Conservation (phyloP, 768 basidiomycete genomes). For the Lentinula raphanica region DNA sequence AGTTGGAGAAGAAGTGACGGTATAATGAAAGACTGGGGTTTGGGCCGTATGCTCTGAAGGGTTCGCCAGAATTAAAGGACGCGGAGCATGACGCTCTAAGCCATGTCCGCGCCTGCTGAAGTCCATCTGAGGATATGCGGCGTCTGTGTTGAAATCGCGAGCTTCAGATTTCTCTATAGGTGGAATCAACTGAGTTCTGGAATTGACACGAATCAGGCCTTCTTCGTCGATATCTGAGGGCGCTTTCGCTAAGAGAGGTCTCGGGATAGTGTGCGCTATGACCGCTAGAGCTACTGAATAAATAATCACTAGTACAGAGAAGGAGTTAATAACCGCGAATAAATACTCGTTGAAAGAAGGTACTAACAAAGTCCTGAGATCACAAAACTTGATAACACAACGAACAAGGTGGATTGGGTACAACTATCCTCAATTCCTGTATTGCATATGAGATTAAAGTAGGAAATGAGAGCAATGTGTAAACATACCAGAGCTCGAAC, state of each 20-base stretch:
- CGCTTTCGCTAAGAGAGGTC: not conserved
- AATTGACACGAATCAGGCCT: not conserved
- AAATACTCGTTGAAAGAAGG: not conserved
- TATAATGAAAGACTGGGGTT: not conserved
- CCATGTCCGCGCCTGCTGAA: not conserved
- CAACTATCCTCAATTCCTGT: slow-evolving; percentile 25
- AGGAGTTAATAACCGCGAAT: no score
- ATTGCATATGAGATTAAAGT: not conserved
- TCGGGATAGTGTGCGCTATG: not conserved
- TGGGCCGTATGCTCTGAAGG: not conserved
- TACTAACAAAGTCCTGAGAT: slow-evolving; percentile 31
- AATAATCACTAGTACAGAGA: not conserved
- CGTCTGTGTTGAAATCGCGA: not conserved
- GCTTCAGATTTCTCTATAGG: not conserved
- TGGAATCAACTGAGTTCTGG: not conserved
- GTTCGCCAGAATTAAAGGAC: not conserved
- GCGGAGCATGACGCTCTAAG: not conserved
- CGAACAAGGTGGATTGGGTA: slow-evolving; percentile 21
- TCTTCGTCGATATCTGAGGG: not conserved
- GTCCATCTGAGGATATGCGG: not conserved
- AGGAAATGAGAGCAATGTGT: not conserved
- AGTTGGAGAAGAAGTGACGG: not conserved
- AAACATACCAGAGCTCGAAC: slow-evolving; percentile 27
- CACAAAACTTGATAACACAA: slow-evolving; percentile 26
- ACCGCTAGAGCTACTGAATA: not conserved